Evolutionary conservation across 192 early-diverging fungal species (phyloP).

Genomic region (Chytriomyces hyalinus): DNA sequence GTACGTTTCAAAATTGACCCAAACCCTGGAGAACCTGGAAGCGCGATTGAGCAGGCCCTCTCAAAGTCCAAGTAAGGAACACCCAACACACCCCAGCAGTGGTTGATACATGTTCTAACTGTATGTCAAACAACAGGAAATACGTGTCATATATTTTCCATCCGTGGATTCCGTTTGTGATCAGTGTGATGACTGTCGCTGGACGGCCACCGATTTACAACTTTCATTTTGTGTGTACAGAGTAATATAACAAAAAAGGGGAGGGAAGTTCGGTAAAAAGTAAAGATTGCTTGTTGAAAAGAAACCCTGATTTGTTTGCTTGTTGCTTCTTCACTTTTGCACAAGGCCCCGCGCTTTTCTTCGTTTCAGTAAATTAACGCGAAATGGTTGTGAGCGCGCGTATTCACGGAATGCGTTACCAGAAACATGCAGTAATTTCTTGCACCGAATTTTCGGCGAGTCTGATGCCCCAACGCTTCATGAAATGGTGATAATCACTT

Average conservation of each 20-base stretch:
- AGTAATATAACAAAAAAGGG: not conserved
- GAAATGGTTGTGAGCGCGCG: too few species aligned
- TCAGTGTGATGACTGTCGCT: conserved; percentile 35
- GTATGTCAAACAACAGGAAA: conserved; percentile 42
- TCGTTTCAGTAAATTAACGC: too few species aligned
- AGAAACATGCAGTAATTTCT: too few species aligned
- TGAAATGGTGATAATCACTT: too few species aligned
- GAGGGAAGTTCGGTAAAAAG: too few species aligned
- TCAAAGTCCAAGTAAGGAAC: conserved; percentile 1
- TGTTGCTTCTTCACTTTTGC: too few species aligned
- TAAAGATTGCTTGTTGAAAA: too few species aligned
- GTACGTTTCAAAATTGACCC: conserved; percentile 67
- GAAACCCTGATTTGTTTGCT: too few species aligned
- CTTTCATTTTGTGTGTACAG: conserved; percentile 2
- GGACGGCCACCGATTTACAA: not conserved
- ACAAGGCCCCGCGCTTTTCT: too few species aligned
- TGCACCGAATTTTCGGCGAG: too few species aligned
- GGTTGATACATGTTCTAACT: not conserved
- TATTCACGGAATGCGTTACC: too few species aligned
- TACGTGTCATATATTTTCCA: conserved; percentile 70
- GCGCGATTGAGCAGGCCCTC: not conserved
- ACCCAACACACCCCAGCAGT: not conserved
- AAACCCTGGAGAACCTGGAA: conserved; percentile 28
- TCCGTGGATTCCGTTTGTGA: conserved; percentile 72
- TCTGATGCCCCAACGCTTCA: too few species aligned